Percentiles rank a stretch among this genome's conserved stretches.
phyloP scores from a whole-genome alignment of 805 yeast genomes.

The Jamesozyma jinghongensis region DNA sequence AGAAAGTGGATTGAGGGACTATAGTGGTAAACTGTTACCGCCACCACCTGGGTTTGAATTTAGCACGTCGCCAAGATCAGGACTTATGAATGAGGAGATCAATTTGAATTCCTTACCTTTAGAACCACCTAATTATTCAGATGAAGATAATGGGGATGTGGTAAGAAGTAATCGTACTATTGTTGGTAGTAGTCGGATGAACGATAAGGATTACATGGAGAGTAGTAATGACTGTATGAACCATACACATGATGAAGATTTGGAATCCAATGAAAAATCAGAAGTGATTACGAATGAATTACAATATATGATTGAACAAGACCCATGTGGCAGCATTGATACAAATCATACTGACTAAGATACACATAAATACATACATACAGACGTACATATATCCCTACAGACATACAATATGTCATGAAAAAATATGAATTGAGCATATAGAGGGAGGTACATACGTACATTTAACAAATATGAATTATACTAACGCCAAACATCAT shows the following conservation, averaged over 20 bases:
- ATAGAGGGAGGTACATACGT: no score
- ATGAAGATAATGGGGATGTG: constrained; percentile 6
- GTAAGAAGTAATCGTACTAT: not conserved
- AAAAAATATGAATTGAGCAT: not conserved
- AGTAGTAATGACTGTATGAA: constrained; percentile 3
- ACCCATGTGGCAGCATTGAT: not conserved
- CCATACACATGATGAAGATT: constrained; percentile 9
- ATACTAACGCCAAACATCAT: no score
- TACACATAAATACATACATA: not conserved
- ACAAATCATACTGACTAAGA: not conserved
- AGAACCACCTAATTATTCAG: constrained; percentile 34
- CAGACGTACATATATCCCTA: not conserved
- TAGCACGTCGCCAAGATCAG: constrained; percentile 19
- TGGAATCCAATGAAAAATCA: constrained; percentile 2
- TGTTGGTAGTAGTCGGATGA: constrained; percentile 4
- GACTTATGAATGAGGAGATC: constrained; percentile 23
- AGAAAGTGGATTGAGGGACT: constrained; percentile 13
- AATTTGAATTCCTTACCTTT: constrained; percentile 29
- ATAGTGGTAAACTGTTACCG: constrained; percentile 25
- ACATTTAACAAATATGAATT: no score
- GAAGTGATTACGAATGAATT: constrained; percentile 6
- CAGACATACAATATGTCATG: not conserved
- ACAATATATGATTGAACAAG: constrained; percentile 7
- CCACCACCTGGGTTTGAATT: constrained; percentile 34
- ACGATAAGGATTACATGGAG: constrained; percentile 5